Conservation (phyloP, 2,329 filamentous ascomycete genomes). For the Ophiocordyceps camponoti-leonardi region DNA sequence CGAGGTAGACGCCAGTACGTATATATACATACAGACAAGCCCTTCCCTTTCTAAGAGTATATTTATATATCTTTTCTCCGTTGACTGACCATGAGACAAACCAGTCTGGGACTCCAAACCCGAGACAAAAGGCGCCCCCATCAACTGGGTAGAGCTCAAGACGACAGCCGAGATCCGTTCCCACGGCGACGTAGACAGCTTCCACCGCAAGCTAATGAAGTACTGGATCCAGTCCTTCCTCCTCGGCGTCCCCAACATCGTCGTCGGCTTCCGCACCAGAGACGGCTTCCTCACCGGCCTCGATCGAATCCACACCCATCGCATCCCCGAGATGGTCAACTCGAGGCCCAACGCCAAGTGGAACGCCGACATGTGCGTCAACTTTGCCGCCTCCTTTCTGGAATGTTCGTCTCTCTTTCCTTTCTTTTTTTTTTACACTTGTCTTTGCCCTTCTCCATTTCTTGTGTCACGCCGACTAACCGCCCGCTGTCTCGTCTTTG, state of each 20-base stretch:
- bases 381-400: slow-evolving; percentile 65
- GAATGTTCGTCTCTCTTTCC: slow-evolving; percentile 38
- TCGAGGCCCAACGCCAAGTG: slow-evolving; percentile 49
- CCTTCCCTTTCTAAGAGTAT: slow-evolving; percentile 1
- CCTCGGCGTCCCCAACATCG: slow-evolving; percentile 77
- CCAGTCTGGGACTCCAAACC: slow-evolving; percentile 75
- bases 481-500: neutral
- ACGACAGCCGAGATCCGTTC: slow-evolving; percentile 59
- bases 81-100: neutral
- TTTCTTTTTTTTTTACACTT: neutral
- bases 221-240: slow-evolving; percentile 97
- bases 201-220: slow-evolving; percentile 80
- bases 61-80: neutral
- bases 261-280: slow-evolving; percentile 69
- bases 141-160: slow-evolving; percentile 92
- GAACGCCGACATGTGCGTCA: slow-evolving; percentile 90
- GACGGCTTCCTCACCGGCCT: slow-evolving; percentile 54
- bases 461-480: neutral
- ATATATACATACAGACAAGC: neutral
- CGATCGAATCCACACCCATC: slow-evolving; percentile 64
- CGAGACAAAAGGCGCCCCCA: slow-evolving; percentile 40
- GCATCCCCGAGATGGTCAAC: slow-evolving; percentile 61
- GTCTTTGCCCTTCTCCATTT: neutral
- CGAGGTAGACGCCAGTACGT: slow-evolving; percentile 72
- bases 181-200: slow-evolving; percentile 52